Evolutionary conservation across 257 asterid species (phyloP).

Genomic region (Solanum etuberosum): DNA sequence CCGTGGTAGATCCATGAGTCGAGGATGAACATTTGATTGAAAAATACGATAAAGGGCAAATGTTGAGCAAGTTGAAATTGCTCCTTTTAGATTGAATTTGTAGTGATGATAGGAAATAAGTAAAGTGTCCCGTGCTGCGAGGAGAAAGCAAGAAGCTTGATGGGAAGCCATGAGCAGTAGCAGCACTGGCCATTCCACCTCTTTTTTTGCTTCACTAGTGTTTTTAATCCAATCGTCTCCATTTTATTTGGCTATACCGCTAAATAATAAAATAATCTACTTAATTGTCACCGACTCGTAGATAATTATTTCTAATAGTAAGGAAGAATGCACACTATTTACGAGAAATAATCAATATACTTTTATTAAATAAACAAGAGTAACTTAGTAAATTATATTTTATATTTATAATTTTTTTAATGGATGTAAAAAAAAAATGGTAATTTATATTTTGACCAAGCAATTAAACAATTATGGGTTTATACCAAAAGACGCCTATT

Average conservation of each 20-base stretch:
- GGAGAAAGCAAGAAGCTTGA: background rate
- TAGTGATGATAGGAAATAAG: background rate
- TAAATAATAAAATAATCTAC: background rate
- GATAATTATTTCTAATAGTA: no score
- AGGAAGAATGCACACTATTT: background rate
- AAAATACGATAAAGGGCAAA: background rate
- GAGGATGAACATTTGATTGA: conserved; percentile 11
- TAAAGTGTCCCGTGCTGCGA: background rate
- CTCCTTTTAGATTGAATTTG: background rate
- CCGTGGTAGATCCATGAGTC: conserved; percentile 6
- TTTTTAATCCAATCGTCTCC: background rate
- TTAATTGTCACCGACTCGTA: no score
- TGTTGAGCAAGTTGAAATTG: background rate
- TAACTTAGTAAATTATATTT: no score
- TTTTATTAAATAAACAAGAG: no score
- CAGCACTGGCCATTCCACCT: background rate
- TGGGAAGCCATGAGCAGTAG: background rate
- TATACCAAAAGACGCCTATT: no score
- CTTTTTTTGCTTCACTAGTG: background rate
- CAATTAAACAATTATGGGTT: no score
- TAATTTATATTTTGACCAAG: no score
- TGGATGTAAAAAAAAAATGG: no score
- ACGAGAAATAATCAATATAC: no score
- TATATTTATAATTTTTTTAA: no score
- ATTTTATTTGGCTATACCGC: background rate